These are phyloP conservation scores for Phlyctochytrium arcticum DNA, from an alignment of 192 early-diverging fungal species.

Conservation along the genomic window DNA sequence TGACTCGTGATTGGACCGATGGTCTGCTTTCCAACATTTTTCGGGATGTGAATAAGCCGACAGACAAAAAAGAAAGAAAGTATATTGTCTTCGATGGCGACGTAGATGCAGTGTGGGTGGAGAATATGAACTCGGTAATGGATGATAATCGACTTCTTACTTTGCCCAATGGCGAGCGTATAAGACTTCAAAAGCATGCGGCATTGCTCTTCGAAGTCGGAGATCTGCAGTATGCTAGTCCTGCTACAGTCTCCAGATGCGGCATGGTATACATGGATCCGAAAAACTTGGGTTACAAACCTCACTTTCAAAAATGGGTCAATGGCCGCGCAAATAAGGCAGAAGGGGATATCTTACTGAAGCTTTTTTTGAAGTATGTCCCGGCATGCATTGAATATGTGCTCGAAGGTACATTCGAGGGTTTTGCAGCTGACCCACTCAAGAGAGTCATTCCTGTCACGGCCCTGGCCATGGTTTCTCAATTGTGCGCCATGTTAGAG, in stretches of 20 bases:
- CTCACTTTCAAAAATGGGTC: constrained; percentile 51
- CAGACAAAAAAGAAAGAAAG: constrained; percentile 57
- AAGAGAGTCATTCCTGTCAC: constrained; percentile 56
- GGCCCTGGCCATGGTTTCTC: constrained; percentile 43
- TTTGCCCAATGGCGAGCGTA: constrained; percentile 58
- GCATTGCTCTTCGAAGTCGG: constrained; percentile 59
- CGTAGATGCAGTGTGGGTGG: constrained; percentile 60
- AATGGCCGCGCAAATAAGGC: constrained; percentile 44
- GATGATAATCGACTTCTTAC: constrained; percentile 61
- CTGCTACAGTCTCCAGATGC: constrained; percentile 57
- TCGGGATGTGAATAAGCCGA: constrained; percentile 56
- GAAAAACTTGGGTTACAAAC: constrained; percentile 56
- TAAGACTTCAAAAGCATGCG: constrained; percentile 55
- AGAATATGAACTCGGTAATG: constrained; percentile 68
- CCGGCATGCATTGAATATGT: constrained; percentile 46
- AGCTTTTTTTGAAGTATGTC: constrained; percentile 49
- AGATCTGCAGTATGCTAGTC: constrained; percentile 59
- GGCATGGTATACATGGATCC: constrained; percentile 67
- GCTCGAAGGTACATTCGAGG: constrained; percentile 53
- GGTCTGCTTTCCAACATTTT: constrained; percentile 60
- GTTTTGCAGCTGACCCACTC: constrained; percentile 45
- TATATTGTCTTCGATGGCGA: constrained; percentile 65
- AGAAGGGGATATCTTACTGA: constrained; percentile 43
- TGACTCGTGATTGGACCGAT: constrained; percentile 61
- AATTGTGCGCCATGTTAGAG: constrained; percentile 51